Evolutionary conservation across 345 rosid species (phyloP).

Genomic region (Hypericum perforatum): DNA sequence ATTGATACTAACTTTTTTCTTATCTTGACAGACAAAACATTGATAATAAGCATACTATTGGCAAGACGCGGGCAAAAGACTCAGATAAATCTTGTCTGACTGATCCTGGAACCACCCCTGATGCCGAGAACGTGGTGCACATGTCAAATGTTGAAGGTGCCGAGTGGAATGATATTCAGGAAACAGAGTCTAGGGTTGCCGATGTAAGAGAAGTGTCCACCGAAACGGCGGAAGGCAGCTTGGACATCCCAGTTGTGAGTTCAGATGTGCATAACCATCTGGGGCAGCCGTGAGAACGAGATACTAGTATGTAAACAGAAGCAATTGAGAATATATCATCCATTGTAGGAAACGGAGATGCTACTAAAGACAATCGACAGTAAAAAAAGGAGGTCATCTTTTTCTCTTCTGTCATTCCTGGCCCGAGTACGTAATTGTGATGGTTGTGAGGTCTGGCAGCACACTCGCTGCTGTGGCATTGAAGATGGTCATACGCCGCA

Average conservation of each 20-base stretch:
- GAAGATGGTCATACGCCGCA: too few relatives aligned
- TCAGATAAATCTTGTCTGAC: conserved; percentile 86
- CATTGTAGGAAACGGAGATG: too few relatives aligned
- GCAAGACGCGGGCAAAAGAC: conserved; percentile 64
- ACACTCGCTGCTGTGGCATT: too few relatives aligned
- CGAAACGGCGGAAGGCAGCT: conserved; percentile 51
- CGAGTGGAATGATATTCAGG: conserved; percentile 81
- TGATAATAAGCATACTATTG: conserved; percentile 65
- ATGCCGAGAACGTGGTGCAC: conserved; percentile 51
- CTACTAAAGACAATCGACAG: too few relatives aligned
- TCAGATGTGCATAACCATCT: conserved; percentile 33
- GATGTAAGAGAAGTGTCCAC: conserved; percentile 72
- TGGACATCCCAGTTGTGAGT: conserved; percentile 65
- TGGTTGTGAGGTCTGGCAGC: too few relatives aligned
- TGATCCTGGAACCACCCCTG: conserved; percentile 42
- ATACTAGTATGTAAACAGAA: too few relatives aligned
- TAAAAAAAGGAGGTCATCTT: too few relatives aligned
- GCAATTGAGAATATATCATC: too few relatives aligned
- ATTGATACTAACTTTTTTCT: too few relatives aligned
- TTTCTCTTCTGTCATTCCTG: too few relatives aligned
- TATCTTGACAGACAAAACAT: conserved; percentile 52
- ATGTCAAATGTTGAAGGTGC: conserved; percentile 48
- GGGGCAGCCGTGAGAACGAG: conserved; percentile 12
- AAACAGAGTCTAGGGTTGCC: conserved; percentile 67
- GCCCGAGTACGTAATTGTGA: too few relatives aligned